Evolutionary conservation across 331 rosid species (phyloP).

Genomic region (Quercus lobata): DNA sequence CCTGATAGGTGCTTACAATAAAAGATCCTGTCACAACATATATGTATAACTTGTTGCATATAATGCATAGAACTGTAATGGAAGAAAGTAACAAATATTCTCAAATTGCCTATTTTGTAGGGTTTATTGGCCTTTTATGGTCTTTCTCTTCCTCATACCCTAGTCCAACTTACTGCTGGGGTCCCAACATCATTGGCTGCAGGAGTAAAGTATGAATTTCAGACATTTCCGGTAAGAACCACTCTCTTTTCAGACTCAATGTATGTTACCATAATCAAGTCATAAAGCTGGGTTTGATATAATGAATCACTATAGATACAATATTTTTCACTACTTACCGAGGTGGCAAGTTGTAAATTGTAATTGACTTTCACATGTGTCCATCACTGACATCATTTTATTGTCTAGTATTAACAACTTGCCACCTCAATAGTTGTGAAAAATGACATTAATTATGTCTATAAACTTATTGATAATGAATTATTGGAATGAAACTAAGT

Average conservation of each 20-base stretch:
- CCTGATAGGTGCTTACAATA: conserved; percentile 3
- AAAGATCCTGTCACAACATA: background rate
- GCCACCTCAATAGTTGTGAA: too few species aligned
- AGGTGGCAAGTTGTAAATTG: too few species aligned
- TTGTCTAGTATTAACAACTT: too few species aligned
- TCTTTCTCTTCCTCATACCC: conserved; percentile 71
- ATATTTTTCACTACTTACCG: background rate
- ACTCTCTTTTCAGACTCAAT: background rate
- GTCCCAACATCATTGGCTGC: conserved; percentile 55
- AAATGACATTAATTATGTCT: background rate
- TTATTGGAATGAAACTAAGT: conserved; percentile 44
- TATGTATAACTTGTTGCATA: background rate
- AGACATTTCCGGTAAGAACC: conserved; percentile 60
- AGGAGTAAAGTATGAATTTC: conserved; percentile 68
- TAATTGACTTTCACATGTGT: too few species aligned
- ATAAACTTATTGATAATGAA: background rate
- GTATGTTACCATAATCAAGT: background rate
- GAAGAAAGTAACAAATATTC: background rate
- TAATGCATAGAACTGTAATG: too few species aligned
- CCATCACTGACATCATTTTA: too few species aligned
- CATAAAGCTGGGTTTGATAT: conserved; percentile 8
- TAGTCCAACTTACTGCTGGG: conserved; percentile 30
- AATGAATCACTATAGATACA: background rate
- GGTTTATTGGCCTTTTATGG: conserved; percentile 84
- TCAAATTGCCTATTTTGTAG: conserved; percentile 28